Evolutionary conservation across 148 eudicot genomes (phyloP).

Genomic region (Polygonum maritimum): DNA sequence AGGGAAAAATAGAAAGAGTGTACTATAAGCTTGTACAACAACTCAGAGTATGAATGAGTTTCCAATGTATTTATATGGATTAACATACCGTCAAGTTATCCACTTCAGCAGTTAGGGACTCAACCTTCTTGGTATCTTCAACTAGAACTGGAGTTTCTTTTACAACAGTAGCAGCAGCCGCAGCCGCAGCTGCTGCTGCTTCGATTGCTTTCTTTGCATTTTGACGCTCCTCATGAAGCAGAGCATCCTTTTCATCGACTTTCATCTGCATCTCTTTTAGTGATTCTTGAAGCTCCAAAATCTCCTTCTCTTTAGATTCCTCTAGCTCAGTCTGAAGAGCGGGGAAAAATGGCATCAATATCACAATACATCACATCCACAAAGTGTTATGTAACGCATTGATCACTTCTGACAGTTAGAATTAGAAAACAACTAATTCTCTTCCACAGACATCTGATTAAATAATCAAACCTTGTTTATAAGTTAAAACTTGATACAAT

Average conservation of each 20-base stretch:
- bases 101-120: slow-evolving; percentile 57
- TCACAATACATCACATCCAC: slow-evolving; percentile 6
- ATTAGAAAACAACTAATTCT: not conserved
- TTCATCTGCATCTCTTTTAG: slow-evolving; percentile 50
- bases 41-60: not conserved
- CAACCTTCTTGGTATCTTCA: slow-evolving; percentile 66
- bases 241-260: slow-evolving; percentile 46
- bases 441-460: not conserved
- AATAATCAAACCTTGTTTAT: not conserved
- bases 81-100: slow-evolving; percentile 61
- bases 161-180: slow-evolving; percentile 26
- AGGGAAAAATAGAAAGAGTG: not conserved
- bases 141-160: slow-evolving; percentile 64
- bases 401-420: not conserved
- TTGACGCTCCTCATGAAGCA: slow-evolving; percentile 18
- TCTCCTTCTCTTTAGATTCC: slow-evolving; percentile 65
- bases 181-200: slow-evolving; percentile 42
- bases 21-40: not conserved
- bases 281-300: slow-evolving; percentile 49
- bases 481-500: not conserved
- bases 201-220: slow-evolving; percentile 38
- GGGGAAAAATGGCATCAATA: not conserved
- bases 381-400: not conserved
- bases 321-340: slow-evolving; percentile 58
- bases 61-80: not conserved